A percentile compares a stretch with the other conserved stretches of the same genome.
phyloP scores from a whole-genome alignment of 495 filamentous ascomycete species.

The Hypoxylon rickii region DNA sequence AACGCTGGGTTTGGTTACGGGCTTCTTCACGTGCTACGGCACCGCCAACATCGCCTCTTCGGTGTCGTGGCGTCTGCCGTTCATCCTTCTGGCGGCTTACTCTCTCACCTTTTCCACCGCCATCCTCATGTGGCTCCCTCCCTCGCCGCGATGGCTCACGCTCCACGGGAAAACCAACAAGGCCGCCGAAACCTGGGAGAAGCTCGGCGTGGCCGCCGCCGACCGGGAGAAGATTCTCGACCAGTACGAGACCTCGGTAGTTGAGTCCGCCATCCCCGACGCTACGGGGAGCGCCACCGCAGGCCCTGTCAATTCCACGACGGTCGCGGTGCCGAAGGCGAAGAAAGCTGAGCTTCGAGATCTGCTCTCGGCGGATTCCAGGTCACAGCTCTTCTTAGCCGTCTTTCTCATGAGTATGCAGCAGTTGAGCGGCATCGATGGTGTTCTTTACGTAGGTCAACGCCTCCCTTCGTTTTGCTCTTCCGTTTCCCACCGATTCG shows the following conservation, averaged over 20 bases:
- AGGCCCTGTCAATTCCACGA: conserved; percentile 19
- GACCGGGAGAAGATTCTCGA: conserved; percentile 37
- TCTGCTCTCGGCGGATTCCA: conserved; percentile 24
- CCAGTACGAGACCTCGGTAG: conserved; percentile 22
- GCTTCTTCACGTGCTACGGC: conserved; percentile 69
- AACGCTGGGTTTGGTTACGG: conserved; percentile 55
- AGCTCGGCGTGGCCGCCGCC: conserved; percentile 30
- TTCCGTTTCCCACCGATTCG: too few species aligned
- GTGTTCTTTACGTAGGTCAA: conserved; percentile 56
- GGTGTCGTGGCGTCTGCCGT: conserved; percentile 63
- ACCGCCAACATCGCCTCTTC: conserved; percentile 51
- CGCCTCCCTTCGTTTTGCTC: background rate
- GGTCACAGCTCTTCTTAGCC: conserved; percentile 30
- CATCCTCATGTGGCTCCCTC: too few species aligned
- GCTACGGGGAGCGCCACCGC: conserved; percentile 10
- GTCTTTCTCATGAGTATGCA: conserved; percentile 52
- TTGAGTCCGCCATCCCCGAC: conserved; percentile 9
- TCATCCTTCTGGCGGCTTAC: conserved; percentile 50
- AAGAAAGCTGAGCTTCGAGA: conserved; percentile 39
- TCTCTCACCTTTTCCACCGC: too few species aligned
- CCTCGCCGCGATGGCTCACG: conserved; percentile 51
- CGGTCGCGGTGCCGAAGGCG: conserved; percentile 41
- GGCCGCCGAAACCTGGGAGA: conserved; percentile 27
- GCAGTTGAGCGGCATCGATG: conserved; percentile 58
- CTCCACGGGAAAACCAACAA: conserved; percentile 35